Evolutionary conservation across 345 rosid genomes (phyloP).

Genomic region (Boechera retrofracta): DNA sequence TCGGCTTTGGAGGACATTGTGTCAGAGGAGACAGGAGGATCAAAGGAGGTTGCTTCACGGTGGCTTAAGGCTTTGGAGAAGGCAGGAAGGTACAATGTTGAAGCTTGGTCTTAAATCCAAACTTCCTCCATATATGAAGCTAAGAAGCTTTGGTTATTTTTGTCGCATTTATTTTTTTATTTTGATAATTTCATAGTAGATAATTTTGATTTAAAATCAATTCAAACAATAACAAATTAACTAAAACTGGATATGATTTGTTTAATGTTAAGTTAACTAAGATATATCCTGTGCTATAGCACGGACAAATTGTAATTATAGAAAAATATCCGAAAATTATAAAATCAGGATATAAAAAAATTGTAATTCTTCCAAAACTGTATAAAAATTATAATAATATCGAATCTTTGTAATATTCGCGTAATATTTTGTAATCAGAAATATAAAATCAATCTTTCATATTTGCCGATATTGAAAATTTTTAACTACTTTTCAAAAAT

Average conservation of each 20-base stretch:
- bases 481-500: too few species aligned
- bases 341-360: too few species aligned
- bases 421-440: too few species aligned
- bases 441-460: too few species aligned
- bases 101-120: conserved; percentile 82
- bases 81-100: conserved; percentile 84
- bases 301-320: too few species aligned
- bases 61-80: conserved; percentile 76
- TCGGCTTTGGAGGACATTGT: conserved; percentile 74
- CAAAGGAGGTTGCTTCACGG: conserved; percentile 61
- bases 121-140: conserved; percentile 9
- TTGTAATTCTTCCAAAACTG: too few species aligned
- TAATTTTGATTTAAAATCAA: neutral
- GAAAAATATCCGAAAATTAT: too few species aligned
- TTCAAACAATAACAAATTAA: neutral
- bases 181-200: too few species aligned
- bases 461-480: too few species aligned
- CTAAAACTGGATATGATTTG: neutral
- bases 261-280: neutral
- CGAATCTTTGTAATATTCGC: too few species aligned
- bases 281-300: too few species aligned
- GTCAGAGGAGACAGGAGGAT: conserved; percentile 54
- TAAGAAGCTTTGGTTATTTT: conserved; percentile 5
- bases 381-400: too few species aligned
- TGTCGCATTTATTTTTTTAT: neutral